Evolutionary conservation across 169 alveolate genomes (phyloP).

Genomic region (Babesia ovata): DNA sequence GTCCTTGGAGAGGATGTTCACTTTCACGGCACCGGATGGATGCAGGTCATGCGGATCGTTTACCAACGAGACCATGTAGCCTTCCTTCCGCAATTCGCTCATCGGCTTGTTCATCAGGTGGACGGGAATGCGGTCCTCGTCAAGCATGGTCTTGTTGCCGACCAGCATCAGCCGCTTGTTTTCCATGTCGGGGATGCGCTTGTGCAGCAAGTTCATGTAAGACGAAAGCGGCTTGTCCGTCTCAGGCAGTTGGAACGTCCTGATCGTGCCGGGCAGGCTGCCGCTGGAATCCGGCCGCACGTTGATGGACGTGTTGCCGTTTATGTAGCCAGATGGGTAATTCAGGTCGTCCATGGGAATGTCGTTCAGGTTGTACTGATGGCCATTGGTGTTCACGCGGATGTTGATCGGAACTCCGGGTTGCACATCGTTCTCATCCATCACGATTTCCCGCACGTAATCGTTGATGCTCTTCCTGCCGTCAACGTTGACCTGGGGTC

Average conservation of each 20-base stretch:
- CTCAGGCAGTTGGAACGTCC: constrained; percentile 55
- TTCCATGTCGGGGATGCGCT: constrained; percentile 41
- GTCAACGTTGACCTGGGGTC: constrained; percentile 42
- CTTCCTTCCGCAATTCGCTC: constrained; percentile 38
- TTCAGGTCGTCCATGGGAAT: constrained; percentile 50
- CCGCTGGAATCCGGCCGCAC: constrained; percentile 57
- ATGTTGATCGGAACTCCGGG: constrained; percentile 64
- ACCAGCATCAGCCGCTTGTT: constrained; percentile 45
- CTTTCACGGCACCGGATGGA: constrained; percentile 25
- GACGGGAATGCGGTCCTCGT: constrained; percentile 45
- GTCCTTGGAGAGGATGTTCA: constrained; percentile 53
- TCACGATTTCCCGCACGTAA: constrained; percentile 45
- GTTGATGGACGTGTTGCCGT: constrained; percentile 52
- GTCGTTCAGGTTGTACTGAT: constrained; percentile 22
- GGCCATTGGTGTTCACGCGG: constrained; percentile 41
- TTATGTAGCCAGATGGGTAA: constrained; percentile 49
- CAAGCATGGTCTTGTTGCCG: constrained; percentile 40
- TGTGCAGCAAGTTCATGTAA: constrained; percentile 12
- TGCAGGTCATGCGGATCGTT: constrained; percentile 40
- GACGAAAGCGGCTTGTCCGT: constrained; percentile 29
- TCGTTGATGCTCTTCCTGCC: constrained; percentile 56
- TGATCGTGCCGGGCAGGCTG: constrained; percentile 53
- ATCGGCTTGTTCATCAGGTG: constrained; percentile 49
- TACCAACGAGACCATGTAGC: constrained; percentile 40
- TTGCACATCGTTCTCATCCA: constrained; percentile 40